Evolutionary conservation across 1,139 yeast genomes (phyloP), one percentile per base, ranked within the genome.

Genomic region (Candida sanyaensis): DNA sequence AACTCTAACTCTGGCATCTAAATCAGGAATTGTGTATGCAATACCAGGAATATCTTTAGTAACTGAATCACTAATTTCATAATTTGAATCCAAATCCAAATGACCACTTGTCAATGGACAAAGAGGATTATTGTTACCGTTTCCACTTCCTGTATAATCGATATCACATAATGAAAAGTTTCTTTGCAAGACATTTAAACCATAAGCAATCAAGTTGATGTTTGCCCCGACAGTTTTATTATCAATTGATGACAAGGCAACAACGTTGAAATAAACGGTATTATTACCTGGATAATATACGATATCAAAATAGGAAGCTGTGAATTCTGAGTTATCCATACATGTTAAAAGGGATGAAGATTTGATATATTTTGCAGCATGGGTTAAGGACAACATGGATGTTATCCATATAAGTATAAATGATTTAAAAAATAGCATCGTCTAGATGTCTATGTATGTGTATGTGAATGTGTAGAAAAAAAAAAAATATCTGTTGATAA

Each of bases 61-160:
- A 49, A 86, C 65, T 43, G 68, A 65, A 8, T 61, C 51, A 28
- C 73, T 57, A 28, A 92, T 60, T 10, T 62, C 51, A 58, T 84
- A 79, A 32, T 77, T 68, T 42, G 87, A 78, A 46, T 73, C 64
- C 44, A 91, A 76, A 56, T 88, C 95, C 59, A 93, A 81, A 68
- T 92, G 92, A 38, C 99, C 98, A 3, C 96, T 81, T 26, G 84
- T 66, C 54, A 93, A 76, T 6, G 98, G 99, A 73, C 99, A 95
- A 27, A 54, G 41, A 2, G 56, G 55, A 37, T 52, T 52, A 31
- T 47, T 50, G 11, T 48, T 49, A 8, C 32, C 11, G 39, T 40
- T 41, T 11, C 45, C 49, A 55, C 83, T 78, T 40, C 77, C 73
- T 9, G 65, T 59, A 51, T 78, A 77, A 46, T 73, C 71, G 53